Conservation (phyloP, 176 grass and related monocot genomes). For the Carex littledalei region DNA sequence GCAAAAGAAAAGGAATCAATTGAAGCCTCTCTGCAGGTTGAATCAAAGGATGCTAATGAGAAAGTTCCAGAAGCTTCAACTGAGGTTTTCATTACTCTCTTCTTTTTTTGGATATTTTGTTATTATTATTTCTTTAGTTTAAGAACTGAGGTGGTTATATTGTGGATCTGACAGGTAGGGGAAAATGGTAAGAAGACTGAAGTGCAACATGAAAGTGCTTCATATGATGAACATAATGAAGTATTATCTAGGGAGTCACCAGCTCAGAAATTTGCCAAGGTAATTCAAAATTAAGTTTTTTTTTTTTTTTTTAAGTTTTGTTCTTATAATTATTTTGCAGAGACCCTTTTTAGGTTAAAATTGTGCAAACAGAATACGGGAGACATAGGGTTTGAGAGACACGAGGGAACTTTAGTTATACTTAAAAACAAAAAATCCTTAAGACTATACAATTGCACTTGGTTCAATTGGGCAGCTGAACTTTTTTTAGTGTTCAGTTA, state of each 20-base stretch:
- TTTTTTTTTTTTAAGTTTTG: neutral
- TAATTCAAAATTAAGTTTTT: neutral
- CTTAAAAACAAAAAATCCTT: neutral
- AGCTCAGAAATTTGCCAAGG: slow-evolving; percentile 10
- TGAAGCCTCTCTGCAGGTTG: slow-evolving; percentile 37
- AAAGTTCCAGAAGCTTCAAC: slow-evolving; percentile 32
- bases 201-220: slow-evolving; percentile 16
- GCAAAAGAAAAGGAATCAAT: slow-evolving; percentile 34
- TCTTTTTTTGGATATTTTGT: slow-evolving; percentile 16
- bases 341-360: neutral
- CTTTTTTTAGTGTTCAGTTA: neutral
- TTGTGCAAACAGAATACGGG: neutral
- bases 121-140: slow-evolving; percentile 7
- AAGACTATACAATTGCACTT: neutral
- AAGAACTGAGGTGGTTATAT: neutral
- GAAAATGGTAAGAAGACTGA: slow-evolving; percentile 23
- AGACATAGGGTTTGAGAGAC: neutral
- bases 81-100: slow-evolving; percentile 45
- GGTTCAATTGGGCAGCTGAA: neutral
- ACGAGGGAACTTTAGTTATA: neutral
- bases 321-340: neutral
- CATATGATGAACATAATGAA: slow-evolving; percentile 3
- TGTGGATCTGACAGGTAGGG: neutral
- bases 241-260: neutral
- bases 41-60: slow-evolving; percentile 29